phyloP scores from a whole-genome alignment of 371 early-diverging fungal genomes.

The Apophysomyces sp. region DNA sequence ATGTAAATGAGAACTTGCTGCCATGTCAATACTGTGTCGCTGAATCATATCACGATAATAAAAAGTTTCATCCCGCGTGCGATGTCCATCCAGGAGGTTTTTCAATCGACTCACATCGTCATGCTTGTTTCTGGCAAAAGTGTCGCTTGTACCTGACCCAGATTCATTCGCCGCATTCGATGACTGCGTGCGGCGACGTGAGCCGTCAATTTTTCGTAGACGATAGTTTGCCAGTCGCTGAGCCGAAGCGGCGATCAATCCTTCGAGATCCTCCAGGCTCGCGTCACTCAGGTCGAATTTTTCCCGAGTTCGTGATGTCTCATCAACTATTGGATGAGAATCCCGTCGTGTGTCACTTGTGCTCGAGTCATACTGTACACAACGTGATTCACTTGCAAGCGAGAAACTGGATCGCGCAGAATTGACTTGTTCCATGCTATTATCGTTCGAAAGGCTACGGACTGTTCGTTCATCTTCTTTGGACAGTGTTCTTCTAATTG shows the following conservation, averaged over 20 bases:
- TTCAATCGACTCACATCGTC: neutral
- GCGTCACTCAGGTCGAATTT: slow-evolving; percentile 38
- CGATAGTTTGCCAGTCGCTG: slow-evolving; percentile 41
- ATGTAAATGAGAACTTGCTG: neutral
- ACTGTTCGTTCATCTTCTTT: slow-evolving; percentile 12
- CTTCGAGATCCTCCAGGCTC: slow-evolving; percentile 44
- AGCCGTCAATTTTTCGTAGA: slow-evolving; percentile 15
- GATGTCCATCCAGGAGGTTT: neutral
- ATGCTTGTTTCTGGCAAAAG: neutral
- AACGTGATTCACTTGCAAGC: neutral
- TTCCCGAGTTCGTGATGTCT: neutral
- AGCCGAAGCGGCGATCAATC: slow-evolving; percentile 48
- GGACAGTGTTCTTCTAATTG: slow-evolving; percentile 9
- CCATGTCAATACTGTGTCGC: neutral
- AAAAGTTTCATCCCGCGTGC: neutral
- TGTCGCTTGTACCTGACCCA: neutral
- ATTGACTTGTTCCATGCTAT: neutral
- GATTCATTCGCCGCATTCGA: neutral
- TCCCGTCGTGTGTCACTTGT: neutral
- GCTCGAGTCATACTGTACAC: neutral
- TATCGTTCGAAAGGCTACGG: neutral
- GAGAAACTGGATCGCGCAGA: neutral
- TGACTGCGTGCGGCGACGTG: slow-evolving; percentile 1
- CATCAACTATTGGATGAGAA: neutral
- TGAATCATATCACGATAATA: neutral